Percentiles rank a stretch among this genome's conserved stretches.
Evolutionary conservation across 352 stramenopile genomes (phyloP).

Genomic region (Phytophthora idaei): DNA sequence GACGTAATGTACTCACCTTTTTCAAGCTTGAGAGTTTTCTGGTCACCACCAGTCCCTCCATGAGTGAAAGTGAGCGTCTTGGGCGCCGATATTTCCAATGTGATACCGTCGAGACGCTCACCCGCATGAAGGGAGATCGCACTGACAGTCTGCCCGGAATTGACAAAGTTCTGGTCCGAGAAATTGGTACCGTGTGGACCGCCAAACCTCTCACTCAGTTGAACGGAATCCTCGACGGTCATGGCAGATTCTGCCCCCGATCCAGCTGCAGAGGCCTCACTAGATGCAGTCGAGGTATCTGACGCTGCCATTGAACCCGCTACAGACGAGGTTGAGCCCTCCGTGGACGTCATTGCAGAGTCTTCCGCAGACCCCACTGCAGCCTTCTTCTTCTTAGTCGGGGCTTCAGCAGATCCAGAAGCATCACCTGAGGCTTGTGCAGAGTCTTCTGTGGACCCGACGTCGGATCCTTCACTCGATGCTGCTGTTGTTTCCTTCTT

Average conservation of each 20-base stretch:
- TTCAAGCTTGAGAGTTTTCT: conserved; percentile 3
- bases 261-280: neutral
- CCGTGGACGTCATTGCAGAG: neutral
- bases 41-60: conserved; percentile 14
- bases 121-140: conserved; percentile 23
- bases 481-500: neutral
- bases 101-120: conserved; percentile 24
- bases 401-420: neutral
- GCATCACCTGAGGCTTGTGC: neutral
- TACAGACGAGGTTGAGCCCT: too few relatives aligned
- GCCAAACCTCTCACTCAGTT: conserved; percentile 27
- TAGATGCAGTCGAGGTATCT: neutral
- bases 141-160: conserved; percentile 18
- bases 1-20: conserved; percentile 2
- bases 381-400: neutral
- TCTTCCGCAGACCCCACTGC: neutral
- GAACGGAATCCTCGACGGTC: conserved; percentile 21
- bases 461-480: too few relatives aligned
- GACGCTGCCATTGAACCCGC: too few relatives aligned
- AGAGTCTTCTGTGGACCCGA: conserved; percentile 2
- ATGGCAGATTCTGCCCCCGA: conserved; percentile 5
- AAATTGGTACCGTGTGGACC: conserved; percentile 25
- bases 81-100: conserved; percentile 18
- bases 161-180: conserved; percentile 20
- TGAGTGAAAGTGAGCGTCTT: conserved; percentile 17